A percentile compares a stretch with the other conserved stretches of the same genome.
These are phyloP conservation scores for Tolypocladium paradoxum DNA, from an alignment of 2,329 filamentous ascomycete species.

Conservation along the genomic window DNA sequence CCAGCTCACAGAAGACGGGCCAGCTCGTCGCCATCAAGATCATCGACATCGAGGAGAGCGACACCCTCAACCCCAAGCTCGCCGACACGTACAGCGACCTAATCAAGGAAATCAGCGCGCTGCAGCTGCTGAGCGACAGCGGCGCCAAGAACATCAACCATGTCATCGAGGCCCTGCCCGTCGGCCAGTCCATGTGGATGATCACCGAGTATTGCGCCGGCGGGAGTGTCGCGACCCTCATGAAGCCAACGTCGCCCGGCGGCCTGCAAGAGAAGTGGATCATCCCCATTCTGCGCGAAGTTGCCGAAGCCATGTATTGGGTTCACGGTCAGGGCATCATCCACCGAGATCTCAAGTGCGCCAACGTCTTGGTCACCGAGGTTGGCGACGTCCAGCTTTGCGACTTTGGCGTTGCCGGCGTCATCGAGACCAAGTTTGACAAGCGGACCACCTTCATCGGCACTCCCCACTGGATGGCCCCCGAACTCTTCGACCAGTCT, in stretches of 20 bases:
- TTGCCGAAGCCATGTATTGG: slow-evolving; percentile 55
- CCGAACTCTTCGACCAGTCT: slow-evolving; percentile 58
- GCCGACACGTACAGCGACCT: slow-evolving; percentile 60
- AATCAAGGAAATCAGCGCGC: slow-evolving; percentile 55
- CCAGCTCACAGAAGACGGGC: slow-evolving; percentile 31
- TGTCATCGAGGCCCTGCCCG: slow-evolving; percentile 67
- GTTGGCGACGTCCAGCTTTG: slow-evolving; percentile 68
- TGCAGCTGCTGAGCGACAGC: slow-evolving; percentile 63
- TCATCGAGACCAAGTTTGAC: slow-evolving; percentile 63
- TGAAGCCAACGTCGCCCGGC: slow-evolving; percentile 55
- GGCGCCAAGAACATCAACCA: slow-evolving; percentile 72
- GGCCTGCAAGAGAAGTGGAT: slow-evolving; percentile 63
- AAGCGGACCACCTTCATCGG: slow-evolving; percentile 75
- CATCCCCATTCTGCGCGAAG: slow-evolving; percentile 55
- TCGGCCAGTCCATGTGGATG: slow-evolving; percentile 78
- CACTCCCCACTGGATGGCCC: slow-evolving; percentile 80
- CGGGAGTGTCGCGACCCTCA: slow-evolving; percentile 66
- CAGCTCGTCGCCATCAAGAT: slow-evolving; percentile 68
- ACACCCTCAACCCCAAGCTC: slow-evolving; percentile 53
- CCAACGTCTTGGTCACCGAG: slow-evolving; percentile 72
- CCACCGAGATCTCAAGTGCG: slow-evolving; percentile 63
- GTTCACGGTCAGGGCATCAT: slow-evolving; percentile 60
- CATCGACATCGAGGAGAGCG: slow-evolving; percentile 71
- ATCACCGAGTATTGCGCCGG: slow-evolving; percentile 79
- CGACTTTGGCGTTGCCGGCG: slow-evolving; percentile 74